Conservation (phyloP, 352 stramenopile species). For the Phytophthora litchii region DNA sequence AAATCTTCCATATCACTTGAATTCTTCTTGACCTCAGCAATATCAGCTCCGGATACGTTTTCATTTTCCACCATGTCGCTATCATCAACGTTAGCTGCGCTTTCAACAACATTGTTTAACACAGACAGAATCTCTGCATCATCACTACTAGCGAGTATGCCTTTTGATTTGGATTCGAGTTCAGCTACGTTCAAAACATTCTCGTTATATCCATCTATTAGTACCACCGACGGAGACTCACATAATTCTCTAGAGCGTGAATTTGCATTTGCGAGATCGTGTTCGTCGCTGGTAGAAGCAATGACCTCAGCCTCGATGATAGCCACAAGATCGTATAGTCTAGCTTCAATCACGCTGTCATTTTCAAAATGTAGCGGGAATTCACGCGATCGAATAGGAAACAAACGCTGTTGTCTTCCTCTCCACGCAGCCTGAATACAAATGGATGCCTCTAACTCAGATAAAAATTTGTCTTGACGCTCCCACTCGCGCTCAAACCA, state of each 20-base stretch:
- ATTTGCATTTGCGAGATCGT: not conserved
- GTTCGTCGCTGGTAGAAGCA: not conserved
- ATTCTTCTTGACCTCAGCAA: too few relatives aligned
- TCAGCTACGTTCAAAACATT: too few relatives aligned
- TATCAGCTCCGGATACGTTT: too few relatives aligned
- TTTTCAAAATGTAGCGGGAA: constrained; percentile 2
- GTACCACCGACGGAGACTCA: not conserved
- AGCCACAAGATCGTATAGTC: constrained; percentile 24
- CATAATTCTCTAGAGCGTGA: not conserved
- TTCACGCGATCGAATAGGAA: not conserved
- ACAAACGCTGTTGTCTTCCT: constrained; percentile 14
- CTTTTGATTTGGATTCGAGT: too few relatives aligned
- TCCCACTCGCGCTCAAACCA: constrained; percentile 26
- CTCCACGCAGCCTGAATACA: constrained; percentile 61
- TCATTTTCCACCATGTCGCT: too few relatives aligned
- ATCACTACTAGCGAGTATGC: too few relatives aligned
- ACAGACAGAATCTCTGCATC: too few relatives aligned
- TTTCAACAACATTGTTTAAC: too few relatives aligned
- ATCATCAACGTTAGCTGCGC: too few relatives aligned
- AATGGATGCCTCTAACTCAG: constrained; percentile 41
- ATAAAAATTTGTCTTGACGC: constrained; percentile 28
- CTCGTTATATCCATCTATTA: not conserved
- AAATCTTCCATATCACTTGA: too few relatives aligned
- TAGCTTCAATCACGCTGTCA: constrained; percentile 22
- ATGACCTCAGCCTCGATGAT: constrained; percentile 9